These are phyloP conservation scores for Nemania sp. DNA, from an alignment of 2,329 filamentous ascomycete species.

Conservation along the genomic window DNA sequence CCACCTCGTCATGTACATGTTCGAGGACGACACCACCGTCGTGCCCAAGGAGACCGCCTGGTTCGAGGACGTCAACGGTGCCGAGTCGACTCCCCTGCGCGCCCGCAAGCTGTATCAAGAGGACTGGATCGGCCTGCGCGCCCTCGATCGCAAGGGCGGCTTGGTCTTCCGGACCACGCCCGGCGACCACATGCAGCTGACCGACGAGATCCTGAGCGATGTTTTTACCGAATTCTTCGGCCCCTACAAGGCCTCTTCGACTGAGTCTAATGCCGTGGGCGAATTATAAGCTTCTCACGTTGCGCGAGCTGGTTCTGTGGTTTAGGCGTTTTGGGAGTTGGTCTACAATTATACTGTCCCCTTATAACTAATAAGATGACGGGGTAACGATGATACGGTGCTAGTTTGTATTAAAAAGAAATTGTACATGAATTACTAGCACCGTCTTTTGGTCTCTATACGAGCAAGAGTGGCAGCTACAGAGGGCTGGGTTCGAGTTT, in stretches of 20 bases:
- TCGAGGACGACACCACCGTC: slow-evolving; percentile 81
- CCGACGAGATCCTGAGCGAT: slow-evolving; percentile 64
- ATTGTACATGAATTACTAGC: too few species aligned
- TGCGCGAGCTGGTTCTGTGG: slow-evolving; percentile 9
- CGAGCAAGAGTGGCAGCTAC: background rate
- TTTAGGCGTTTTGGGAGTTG: slow-evolving; percentile 19
- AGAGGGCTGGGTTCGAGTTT: background rate
- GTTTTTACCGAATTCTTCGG: slow-evolving; percentile 71
- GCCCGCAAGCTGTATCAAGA: slow-evolving; percentile 77
- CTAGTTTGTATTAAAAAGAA: too few species aligned
- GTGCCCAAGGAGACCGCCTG: slow-evolving; percentile 89
- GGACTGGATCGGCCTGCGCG: slow-evolving; percentile 88
- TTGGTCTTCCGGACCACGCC: slow-evolving; percentile 73
- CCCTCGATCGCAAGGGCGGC: slow-evolving; percentile 76
- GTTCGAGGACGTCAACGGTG: slow-evolving; percentile 84
- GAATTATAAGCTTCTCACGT: slow-evolving; percentile 19
- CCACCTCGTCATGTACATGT: slow-evolving; percentile 87
- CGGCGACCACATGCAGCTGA: slow-evolving; percentile 83
- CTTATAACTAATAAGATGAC: background rate
- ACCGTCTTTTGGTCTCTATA: too few species aligned
- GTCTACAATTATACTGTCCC: background rate
- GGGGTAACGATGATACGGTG: too few species aligned
- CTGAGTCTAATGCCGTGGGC: background rate
- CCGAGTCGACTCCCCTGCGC: slow-evolving; percentile 66
- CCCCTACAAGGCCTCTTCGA: slow-evolving; percentile 42